Base-by-base conservation (phyloP, 306 rosid genomes). In the Vigna hirtella region DNA sequence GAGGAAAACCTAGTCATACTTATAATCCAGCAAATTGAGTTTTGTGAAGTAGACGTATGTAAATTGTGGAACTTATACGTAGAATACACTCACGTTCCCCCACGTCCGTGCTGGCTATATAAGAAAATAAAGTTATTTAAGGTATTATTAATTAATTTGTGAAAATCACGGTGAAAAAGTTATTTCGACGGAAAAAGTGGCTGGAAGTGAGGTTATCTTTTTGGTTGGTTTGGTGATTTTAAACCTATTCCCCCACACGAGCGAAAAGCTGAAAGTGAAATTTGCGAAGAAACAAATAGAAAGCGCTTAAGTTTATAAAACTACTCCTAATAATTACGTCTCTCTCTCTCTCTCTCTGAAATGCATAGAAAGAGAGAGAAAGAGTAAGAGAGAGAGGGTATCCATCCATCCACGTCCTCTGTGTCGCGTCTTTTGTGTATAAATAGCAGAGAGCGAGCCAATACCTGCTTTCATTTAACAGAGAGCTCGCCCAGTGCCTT, bases 381-480 rank as follows among this genome's bases (percentile, higher is more conserved):
- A 72, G 55, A 10, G 52, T 16, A 49, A 72, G 42, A 42, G 76
- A 76, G 18, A 76, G 79, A 53, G 53, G 16, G 74, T 64, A 62
- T 34, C 28, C 70, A 62, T 59, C 66, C 18, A 17, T 77, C 45
- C 56, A 63, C 73, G 61, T 47, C 50, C 68, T 32, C 49, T 32
- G 53, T 24, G 38, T 32, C 5, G 79, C 32, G 55, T 61, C 80
- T 72, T 61, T 43, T 43, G 52, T 69, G 84, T 87, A 88, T 92
- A 92, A 84, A 89, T 88, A 87, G 58, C 47, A 0, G 64, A 43
- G 45, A 51, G 59, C 74, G 26, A 52, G 71, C 76, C 47, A 22
- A 62, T 17, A 8, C 8, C 24, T 14, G 43, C 2, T 73, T 63
- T 66, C 78, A 77, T 69, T 79, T 78, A 69, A 30, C 78, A 36